phyloP scores from a whole-genome alignment of 257 asterid species.

The Ajuga chamaepitys region DNA sequence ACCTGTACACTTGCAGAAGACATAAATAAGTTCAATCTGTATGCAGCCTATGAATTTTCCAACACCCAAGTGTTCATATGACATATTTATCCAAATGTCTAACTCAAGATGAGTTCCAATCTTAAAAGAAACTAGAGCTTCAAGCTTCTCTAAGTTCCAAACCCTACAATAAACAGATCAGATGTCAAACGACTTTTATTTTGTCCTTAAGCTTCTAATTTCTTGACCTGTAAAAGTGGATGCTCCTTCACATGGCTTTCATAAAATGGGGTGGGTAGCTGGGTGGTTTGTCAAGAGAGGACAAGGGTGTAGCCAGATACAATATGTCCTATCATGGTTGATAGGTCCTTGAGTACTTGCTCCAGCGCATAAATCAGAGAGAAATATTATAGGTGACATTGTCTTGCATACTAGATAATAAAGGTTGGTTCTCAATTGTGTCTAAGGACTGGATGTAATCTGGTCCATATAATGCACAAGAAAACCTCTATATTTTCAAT shows the following conservation, averaged over 20 bases:
- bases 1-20: constrained; percentile 72
- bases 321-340: neutral
- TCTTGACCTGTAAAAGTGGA: neutral
- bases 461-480: too few species aligned
- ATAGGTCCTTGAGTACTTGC: neutral
- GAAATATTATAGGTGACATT: too few species aligned
- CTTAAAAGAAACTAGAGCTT: neutral
- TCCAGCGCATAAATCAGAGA: too few species aligned
- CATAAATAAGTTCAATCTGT: constrained; percentile 30
- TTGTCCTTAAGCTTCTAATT: neutral
- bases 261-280: neutral
- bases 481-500: too few species aligned
- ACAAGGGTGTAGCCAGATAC: neutral
- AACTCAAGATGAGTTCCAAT: neutral
- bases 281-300: neutral
- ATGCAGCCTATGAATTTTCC: neutral
- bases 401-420: too few species aligned
- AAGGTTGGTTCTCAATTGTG: too few species aligned
- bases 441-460: too few species aligned
- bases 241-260: constrained; percentile 1
- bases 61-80: neutral
- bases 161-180: neutral
- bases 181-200: neutral
- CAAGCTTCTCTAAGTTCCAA: neutral
- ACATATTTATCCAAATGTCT: neutral